Evolutionary conservation across 2,329 filamentous ascomycete species (phyloP).

Genomic region (Alternaria triticina): DNA sequence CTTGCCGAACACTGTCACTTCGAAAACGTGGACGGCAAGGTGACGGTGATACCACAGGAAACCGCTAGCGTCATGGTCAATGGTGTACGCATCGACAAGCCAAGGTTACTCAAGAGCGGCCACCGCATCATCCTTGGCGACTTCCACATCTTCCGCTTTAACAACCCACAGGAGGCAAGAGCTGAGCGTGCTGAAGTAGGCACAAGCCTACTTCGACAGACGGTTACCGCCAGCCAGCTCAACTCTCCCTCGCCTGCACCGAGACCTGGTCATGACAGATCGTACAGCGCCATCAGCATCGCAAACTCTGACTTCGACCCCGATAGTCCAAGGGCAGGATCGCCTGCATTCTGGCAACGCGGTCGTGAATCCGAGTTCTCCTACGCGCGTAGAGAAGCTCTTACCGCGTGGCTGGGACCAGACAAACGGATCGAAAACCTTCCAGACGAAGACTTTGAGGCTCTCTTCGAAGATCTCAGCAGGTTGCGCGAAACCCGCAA

Average conservation of each 20-base stretch:
- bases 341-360: constrained; percentile 71
- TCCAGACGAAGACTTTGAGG: constrained; percentile 92
- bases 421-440: constrained; percentile 91
- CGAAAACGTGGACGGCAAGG: constrained; percentile 89
- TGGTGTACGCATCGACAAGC: constrained; percentile 84
- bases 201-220: constrained; percentile 83
- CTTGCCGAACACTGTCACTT: constrained; percentile 91
- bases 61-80: constrained; percentile 99
- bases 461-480: constrained; percentile 92
- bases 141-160: constrained; percentile 99
- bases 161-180: constrained; percentile 93
- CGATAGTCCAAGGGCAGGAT: constrained; percentile 76
- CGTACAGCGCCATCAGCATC: constrained; percentile 69
- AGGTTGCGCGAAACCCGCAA: constrained; percentile 84
- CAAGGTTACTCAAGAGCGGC: constrained; percentile 85
- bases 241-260: constrained; percentile 68
- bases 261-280: constrained; percentile 75
- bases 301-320: constrained; percentile 77
- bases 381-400: constrained; percentile 90
- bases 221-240: constrained; percentile 69
- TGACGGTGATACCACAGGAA: constrained; percentile 87
- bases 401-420: constrained; percentile 83
- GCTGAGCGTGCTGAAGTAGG: constrained; percentile 85
- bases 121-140: constrained; percentile 95
- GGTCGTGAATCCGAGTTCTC: constrained; percentile 93